phyloP scores from a whole-genome alignment of 1,284 basidiomycete species.

The Ceratobasidium sp. region DNA sequence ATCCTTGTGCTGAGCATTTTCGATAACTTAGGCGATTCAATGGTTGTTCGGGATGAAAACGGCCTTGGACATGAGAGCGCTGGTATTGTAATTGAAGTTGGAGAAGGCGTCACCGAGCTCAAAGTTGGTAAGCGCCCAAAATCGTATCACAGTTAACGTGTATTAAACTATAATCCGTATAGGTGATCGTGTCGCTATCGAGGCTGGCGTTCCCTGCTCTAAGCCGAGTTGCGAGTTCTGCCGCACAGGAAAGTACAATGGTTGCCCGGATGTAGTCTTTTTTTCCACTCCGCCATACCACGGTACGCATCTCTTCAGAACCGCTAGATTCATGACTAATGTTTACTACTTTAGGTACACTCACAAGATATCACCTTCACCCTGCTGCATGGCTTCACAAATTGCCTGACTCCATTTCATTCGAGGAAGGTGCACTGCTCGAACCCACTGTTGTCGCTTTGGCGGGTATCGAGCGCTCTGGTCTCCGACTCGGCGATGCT shows the following conservation, averaged over 20 bases:
- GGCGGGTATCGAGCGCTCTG: conserved; percentile 65
- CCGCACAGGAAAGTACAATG: conserved; percentile 65
- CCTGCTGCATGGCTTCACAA: conserved; percentile 67
- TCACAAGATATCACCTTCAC: conserved; percentile 65
- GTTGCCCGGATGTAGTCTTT: conserved; percentile 62
- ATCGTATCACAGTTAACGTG: conserved; percentile 40
- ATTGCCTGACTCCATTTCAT: conserved; percentile 62
- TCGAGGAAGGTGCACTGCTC: conserved; percentile 65
- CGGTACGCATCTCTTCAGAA: conserved; percentile 52
- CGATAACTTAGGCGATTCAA: conserved; percentile 52
- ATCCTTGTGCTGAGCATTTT: background rate
- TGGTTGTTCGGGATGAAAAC: conserved; percentile 59
- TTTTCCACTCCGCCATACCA: conserved; percentile 64
- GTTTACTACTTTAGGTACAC: conserved; percentile 49
- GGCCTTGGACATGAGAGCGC: conserved; percentile 61
- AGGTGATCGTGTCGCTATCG: conserved; percentile 63
- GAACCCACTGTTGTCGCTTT: conserved; percentile 66
- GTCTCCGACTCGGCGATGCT: conserved; percentile 62
- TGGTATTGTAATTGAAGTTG: conserved; percentile 61
- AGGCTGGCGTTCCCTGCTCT: conserved; percentile 65
- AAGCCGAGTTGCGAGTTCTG: conserved; percentile 63
- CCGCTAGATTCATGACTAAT: background rate
- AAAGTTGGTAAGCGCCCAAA: conserved; percentile 48
- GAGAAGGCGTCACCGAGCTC: conserved; percentile 58
- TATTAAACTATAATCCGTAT: background rate